These are phyloP conservation scores for Saccharomycopsis hybrid DNA, from an alignment of 1,139 yeast species.

Conservation along the genomic window DNA sequence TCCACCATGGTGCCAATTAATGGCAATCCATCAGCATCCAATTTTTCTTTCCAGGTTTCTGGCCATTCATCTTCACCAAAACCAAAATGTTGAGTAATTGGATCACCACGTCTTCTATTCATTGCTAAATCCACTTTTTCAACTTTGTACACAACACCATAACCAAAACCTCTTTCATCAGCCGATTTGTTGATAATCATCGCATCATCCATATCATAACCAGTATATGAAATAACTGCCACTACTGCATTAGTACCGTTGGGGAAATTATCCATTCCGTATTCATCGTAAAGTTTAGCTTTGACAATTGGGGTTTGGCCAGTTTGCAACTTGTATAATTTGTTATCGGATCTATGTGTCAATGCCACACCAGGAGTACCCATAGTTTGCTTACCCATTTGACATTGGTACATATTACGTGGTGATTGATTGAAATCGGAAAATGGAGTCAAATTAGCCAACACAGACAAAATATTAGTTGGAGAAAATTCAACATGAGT, in stretches of 20 bases:
- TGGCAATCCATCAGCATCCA: conserved; percentile 93
- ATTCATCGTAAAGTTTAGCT: conserved; percentile 88
- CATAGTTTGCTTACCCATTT: conserved; percentile 99
- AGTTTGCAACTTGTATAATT: conserved; percentile 82
- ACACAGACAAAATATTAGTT: conserved; percentile 85
- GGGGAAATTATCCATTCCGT: conserved; percentile 98
- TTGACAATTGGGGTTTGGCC: conserved; percentile 98
- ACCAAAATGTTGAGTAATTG: conserved; percentile 90
- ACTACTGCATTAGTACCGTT: conserved; percentile 98
- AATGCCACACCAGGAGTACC: conserved; percentile 99
- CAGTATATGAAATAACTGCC: conserved; percentile 97
- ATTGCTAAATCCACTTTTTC: conserved; percentile 81
- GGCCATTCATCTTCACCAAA: conserved; percentile 94
- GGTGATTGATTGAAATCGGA: conserved; percentile 99
- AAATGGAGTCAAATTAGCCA: conserved; percentile 95
- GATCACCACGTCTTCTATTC: conserved; percentile 86
- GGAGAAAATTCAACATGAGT: conserved; percentile 94
- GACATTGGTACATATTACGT: conserved; percentile 99
- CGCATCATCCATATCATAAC: conserved; percentile 99
- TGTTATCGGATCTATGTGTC: conserved; percentile 89
- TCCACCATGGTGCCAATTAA: conserved; percentile 78
- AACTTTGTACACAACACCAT: conserved; percentile 92
- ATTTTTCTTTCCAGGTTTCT: conserved; percentile 75
- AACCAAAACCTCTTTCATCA: conserved; percentile 96
- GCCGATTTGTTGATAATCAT: conserved; percentile 97